These are phyloP conservation scores for Arthrobotrys pseudoclavata DNA, from an alignment of 2,329 filamentous ascomycete species.

Conservation along the genomic window DNA sequence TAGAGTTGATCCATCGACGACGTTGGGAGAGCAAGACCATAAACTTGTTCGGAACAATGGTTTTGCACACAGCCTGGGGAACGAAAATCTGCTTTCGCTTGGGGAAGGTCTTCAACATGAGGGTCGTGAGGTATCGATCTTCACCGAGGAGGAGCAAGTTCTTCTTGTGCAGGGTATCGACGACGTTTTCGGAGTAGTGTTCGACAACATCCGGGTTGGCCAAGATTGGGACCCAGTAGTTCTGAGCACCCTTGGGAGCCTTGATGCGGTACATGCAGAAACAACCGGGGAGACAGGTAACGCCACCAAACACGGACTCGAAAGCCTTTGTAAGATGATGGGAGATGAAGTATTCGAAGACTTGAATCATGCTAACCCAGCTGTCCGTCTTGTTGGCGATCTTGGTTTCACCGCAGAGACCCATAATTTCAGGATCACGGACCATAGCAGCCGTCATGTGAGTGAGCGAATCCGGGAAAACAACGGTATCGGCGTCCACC, in stretches of 20 bases:
- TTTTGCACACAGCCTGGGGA: conserved; percentile 98
- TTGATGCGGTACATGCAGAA: conserved; percentile 99
- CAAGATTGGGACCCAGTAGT: conserved; percentile 99
- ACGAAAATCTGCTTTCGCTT: conserved; percentile 99
- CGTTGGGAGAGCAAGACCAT: conserved; percentile 92
- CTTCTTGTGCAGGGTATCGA: conserved; percentile 98
- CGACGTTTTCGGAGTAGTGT: conserved; percentile 99
- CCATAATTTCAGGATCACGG: conserved; percentile 99
- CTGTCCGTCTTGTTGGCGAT: conserved; percentile 97
- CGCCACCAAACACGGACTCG: conserved; percentile 98
- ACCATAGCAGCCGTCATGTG: conserved; percentile 99
- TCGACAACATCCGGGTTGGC: conserved; percentile 99
- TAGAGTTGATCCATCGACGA: conserved; percentile 99
- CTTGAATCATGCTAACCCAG: conserved; percentile 98
- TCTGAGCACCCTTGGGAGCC: conserved; percentile 95
- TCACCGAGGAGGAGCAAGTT: conserved; percentile 91
- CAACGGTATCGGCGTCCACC: conserved; percentile 99
- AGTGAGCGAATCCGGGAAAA: conserved; percentile 97
- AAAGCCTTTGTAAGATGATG: conserved; percentile 97
- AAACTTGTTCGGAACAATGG: conserved; percentile 92
- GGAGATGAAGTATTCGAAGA: conserved; percentile 99
- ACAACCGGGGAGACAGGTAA: conserved; percentile 96
- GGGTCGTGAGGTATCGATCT: conserved; percentile 93
- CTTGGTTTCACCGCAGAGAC: conserved; percentile 97
- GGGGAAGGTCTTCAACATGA: conserved; percentile 98